Evolutionary conservation across 2,329 filamentous ascomycete species (phyloP), one percentile per base, ranked within the genome.

Genomic region (Aurifilum marmelostoma): DNA sequence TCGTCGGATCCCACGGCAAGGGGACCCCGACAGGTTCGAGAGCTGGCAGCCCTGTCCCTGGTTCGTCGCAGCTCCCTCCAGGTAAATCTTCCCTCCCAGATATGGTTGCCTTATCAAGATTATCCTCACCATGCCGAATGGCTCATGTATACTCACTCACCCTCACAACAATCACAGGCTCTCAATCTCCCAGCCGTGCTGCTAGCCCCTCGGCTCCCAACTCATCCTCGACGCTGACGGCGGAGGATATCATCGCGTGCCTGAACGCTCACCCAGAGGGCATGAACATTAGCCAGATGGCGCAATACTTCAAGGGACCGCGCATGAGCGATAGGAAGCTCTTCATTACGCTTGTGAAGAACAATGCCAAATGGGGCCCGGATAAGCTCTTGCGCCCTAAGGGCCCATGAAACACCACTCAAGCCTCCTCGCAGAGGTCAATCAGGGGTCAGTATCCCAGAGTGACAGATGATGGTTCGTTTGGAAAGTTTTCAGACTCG

Each of bases 301-400:
- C 89, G 67, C 84, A 83, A 71, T 78, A 80, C 52, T 90, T 90
- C 75, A 85, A 29, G 79, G 80, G 8, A 82, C 61, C 61, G n/a
- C 84, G 6, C 83, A 84, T 5, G 73, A 87, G 87, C 75, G 79
- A 80, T 4, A 84, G 84, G 72, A 78, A 79, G 43, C 84, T 87
- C 34, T 91, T 88, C 83, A 85, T 91, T 70, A 80, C 82, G 67
- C 75, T 90, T 68, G 87, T 91, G 16, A 88, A 85, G 76, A 81
- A 83, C 47, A 81, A 87, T 50, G 83, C 85, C 1, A 79, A 81
- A 18, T 89, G 85, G 75, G 84, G 83, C 1, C 72, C 81, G 0
- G 86, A 89, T 69, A 90, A 89, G 78, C 78, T 87, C 21, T 74
- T 87, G 65, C 78, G 76, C 21, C 72, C 76, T 8, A 79, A 67